These are phyloP conservation scores for Phylloporus rhodoxanthus DNA, from an alignment of 768 basidiomycete genomes.

Conservation along the genomic window DNA sequence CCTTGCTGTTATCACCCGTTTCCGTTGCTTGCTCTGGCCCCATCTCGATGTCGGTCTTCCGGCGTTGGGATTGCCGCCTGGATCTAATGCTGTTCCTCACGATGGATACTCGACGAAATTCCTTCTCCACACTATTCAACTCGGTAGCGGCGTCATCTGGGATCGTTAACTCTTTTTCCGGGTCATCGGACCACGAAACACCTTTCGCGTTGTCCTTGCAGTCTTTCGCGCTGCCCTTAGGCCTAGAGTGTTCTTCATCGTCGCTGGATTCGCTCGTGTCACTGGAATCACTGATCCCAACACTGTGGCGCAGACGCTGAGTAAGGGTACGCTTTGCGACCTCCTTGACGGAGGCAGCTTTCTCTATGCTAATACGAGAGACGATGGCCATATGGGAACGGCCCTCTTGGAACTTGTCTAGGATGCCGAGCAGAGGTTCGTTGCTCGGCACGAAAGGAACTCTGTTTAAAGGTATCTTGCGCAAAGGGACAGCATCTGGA, in stretches of 20 bases:
- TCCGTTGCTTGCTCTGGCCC: constrained; percentile 14
- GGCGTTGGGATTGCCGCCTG: constrained; percentile 11
- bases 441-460: constrained; percentile 84
- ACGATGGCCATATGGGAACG: constrained; percentile 91
- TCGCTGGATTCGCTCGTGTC: constrained; percentile 45
- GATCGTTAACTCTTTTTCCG: constrained; percentile 28
- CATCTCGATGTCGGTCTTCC: constrained; percentile 21
- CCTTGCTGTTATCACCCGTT: constrained; percentile 13
- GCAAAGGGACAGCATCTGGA: constrained; percentile 73
- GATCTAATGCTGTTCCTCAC: constrained; percentile 12
- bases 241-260: constrained; percentile 30
- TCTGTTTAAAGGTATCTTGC: constrained; percentile 79
- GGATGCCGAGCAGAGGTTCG: constrained; percentile 75
- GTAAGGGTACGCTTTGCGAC: constrained; percentile 77
- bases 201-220: constrained; percentile 24
- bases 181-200: constrained; percentile 31
- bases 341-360: constrained; percentile 76
- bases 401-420: constrained; percentile 87
- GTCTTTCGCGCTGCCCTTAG: constrained; percentile 12
- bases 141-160: constrained; percentile 22
- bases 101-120: constrained; percentile 7
- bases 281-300: constrained; percentile 66
- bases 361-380: constrained; percentile 65
- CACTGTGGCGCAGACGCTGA: constrained; percentile 67
- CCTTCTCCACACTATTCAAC: constrained; percentile 12